Evolutionary conservation across 495 filamentous ascomycete species (phyloP), one percentile per base, ranked within the genome.

Genomic region (Viridothelium virens): DNA sequence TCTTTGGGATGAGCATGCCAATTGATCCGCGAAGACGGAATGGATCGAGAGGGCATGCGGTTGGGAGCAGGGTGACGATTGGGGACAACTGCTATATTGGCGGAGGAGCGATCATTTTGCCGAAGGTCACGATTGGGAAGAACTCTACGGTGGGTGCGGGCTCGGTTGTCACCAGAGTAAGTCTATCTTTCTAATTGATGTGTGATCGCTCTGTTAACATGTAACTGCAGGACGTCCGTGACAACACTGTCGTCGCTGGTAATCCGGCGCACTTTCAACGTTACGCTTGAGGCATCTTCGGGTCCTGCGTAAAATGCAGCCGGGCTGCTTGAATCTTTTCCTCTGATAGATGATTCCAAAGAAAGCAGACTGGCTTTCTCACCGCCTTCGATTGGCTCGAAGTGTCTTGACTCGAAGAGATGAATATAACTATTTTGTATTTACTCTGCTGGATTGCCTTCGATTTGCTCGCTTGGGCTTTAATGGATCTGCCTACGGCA

Each of bases 81-180:
- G 91, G 90, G 69, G 90, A 93, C 63, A 91, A 97, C 70, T 92
- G 90, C 69, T 93, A 89, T 84, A 87, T 96, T 70, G 93, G 92
- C 25, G 88, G 88, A 18, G 89, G 89, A 69, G 90, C 87, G 37
- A 91, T 87, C 16, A 93, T 98, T 69, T 81, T 92, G 68, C 88
- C 76, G 9, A 77, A 74, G 47, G 69, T 77, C 3, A 71, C 64
- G 33, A 75, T 79, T 59, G 77, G 76, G 4, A 75, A 69, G 14
- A 75, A 76, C 25, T 68, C 76, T 2, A 73, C 70, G 7, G 70
- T 79, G 14, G 69, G 71, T 7, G 74, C 77, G 9, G 77, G 78
- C 2, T 73, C 71, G 16, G 75, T 79, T 31, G 77, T 79, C 14
- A 73, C 70, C 14, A 73, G 70, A 59, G 77, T 79, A 68, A 71